Evolutionary conservation across 1,284 basidiomycete genomes (phyloP).

Genomic region (Abortiporus biennis): DNA sequence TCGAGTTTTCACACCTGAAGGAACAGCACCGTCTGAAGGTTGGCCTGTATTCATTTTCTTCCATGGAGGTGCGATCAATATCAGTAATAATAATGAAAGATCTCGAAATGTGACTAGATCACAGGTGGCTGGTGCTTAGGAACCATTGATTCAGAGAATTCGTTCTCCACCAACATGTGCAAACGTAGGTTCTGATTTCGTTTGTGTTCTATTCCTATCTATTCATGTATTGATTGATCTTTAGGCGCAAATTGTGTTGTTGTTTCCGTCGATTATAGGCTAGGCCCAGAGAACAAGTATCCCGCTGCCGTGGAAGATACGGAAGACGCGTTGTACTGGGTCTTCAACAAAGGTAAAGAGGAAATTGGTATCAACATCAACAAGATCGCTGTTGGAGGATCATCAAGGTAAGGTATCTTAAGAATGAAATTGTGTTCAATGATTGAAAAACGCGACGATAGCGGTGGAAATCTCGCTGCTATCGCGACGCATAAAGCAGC

Average conservation of each 20-base stretch:
- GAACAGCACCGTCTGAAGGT: slow-evolving; percentile 37
- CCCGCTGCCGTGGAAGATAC: slow-evolving; percentile 74
- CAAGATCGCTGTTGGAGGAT: slow-evolving; percentile 56
- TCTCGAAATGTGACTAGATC: slow-evolving; percentile 9
- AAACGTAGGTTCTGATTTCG: slow-evolving; percentile 30
- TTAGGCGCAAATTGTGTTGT: slow-evolving; percentile 49
- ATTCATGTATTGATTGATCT: too few species aligned
- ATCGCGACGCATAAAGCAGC: slow-evolving; percentile 61
- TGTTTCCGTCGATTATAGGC: slow-evolving; percentile 66
- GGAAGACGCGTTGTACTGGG: slow-evolving; percentile 61
- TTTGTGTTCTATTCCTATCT: not conserved
- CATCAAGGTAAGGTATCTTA: slow-evolving; percentile 58
- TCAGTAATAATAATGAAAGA: not conserved
- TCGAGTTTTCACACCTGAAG: slow-evolving; percentile 54
- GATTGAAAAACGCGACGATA: too few species aligned
- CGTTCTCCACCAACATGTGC: slow-evolving; percentile 54
- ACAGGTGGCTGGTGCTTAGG: slow-evolving; percentile 70
- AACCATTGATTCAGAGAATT: slow-evolving; percentile 48
- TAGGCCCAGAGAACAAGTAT: slow-evolving; percentile 70
- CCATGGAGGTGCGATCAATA: slow-evolving; percentile 43
- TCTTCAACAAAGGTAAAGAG: slow-evolving; percentile 36
- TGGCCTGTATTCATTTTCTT: slow-evolving; percentile 62
- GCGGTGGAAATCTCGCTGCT: slow-evolving; percentile 69
- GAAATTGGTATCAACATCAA: slow-evolving; percentile 34
- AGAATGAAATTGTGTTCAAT: too few species aligned